Evolutionary conservation across 495 filamentous ascomycete genomes (phyloP).

Genomic region (Penicillium malachiteum): DNA sequence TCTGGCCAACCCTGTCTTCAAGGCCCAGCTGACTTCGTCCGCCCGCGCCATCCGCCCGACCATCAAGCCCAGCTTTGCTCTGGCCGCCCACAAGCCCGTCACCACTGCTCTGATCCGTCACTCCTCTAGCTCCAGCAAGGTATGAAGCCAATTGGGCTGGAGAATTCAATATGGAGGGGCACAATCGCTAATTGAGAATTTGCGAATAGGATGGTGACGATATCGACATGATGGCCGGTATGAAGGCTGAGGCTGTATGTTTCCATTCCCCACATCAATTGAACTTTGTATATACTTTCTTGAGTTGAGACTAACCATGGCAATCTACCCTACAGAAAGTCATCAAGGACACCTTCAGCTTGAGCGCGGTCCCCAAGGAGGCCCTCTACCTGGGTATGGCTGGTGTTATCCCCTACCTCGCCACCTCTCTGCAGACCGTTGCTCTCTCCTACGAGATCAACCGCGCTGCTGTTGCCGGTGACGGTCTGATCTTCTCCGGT

Average conservation of each 20-base stretch:
- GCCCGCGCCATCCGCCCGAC: constrained; percentile 38
- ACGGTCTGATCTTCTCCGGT: constrained; percentile 64
- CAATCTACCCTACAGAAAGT: constrained; percentile 53
- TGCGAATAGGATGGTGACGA: constrained; percentile 40
- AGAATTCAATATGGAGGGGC: not conserved
- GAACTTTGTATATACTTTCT: not conserved
- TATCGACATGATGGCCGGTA: constrained; percentile 63
- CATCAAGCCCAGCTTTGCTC: constrained; percentile 37
- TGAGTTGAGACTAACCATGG: constrained; percentile 8
- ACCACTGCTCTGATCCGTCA: constrained; percentile 53
- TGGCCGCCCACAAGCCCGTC: constrained; percentile 50
- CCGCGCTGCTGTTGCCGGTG: constrained; percentile 55
- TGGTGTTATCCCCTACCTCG: constrained; percentile 87
- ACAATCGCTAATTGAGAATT: constrained; percentile 30
- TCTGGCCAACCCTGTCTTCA: constrained; percentile 43
- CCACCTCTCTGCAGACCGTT: constrained; percentile 83
- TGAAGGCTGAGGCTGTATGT: constrained; percentile 75
- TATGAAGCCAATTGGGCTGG: constrained; percentile 12
- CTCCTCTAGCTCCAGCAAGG: constrained; percentile 39
- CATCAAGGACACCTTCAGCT: constrained; percentile 83
- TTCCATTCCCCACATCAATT: constrained; percentile 1
- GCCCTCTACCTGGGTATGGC: constrained; percentile 80
- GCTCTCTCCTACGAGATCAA: constrained; percentile 82
- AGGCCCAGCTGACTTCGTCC: constrained; percentile 47
- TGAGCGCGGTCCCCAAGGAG: constrained; percentile 75